Percentiles rank a stretch among this genome's conserved stretches.
These are phyloP conservation scores for Xylariaceae sp. DNA, from an alignment of 2,329 filamentous ascomycete genomes.

Conservation along the genomic window DNA sequence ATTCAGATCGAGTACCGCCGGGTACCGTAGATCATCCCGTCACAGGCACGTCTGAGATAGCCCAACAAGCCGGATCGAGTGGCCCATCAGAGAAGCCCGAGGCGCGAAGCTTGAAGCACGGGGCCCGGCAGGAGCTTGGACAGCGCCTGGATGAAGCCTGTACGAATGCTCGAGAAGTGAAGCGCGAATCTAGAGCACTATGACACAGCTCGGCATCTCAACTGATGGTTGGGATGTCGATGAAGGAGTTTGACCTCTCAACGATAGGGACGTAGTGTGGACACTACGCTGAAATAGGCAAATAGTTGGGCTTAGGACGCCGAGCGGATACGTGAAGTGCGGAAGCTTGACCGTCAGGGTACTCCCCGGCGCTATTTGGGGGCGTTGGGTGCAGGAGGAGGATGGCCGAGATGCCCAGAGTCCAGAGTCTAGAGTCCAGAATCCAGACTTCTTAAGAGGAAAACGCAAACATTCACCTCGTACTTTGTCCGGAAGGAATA, in stretches of 20 bases:
- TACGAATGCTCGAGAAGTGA: background rate
- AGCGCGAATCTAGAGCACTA: constrained; percentile 12
- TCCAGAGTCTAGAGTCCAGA: background rate
- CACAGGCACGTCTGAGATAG: constrained; percentile 8
- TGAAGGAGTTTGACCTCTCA: background rate
- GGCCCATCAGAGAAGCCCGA: constrained; percentile 9
- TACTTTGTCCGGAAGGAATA: background rate
- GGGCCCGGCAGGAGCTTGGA: too few relatives aligned
- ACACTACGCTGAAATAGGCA: background rate
- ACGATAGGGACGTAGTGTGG: background rate
- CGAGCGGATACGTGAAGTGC: background rate
- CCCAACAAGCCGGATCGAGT: constrained; percentile 8
- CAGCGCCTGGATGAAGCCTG: too few relatives aligned
- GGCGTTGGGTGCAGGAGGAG: background rate
- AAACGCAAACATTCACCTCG: background rate
- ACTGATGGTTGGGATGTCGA: constrained; percentile 4
- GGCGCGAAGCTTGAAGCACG: background rate
- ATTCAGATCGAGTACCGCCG: background rate
- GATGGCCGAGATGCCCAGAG: background rate
- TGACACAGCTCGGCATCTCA: constrained; percentile 15
- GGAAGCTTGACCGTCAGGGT: background rate
- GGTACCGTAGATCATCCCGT: background rate
- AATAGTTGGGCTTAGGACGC: background rate
- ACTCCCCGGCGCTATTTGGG: background rate
- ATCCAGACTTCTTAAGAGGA: background rate